A percentile compares a stretch with the other conserved stretches of the same genome.
Conservation (phyloP, 2,329 filamentous ascomycete genomes). For the Plenodomus tracheiphilus region DNA sequence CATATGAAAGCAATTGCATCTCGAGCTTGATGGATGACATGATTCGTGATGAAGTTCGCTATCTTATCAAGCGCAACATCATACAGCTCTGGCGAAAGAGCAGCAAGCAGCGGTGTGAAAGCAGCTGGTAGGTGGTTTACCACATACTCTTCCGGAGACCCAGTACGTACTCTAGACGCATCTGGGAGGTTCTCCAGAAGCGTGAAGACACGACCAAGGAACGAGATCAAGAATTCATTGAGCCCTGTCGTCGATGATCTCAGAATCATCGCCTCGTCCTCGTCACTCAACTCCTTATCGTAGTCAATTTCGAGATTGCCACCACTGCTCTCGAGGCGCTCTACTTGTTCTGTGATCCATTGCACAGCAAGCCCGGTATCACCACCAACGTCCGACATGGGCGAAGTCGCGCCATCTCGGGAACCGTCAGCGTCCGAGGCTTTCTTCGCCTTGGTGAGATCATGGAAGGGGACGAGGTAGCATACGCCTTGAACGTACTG, state of each 20-base stretch:
- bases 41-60: slow-evolving; percentile 84
- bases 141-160: slow-evolving; percentile 93
- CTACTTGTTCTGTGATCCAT: slow-evolving; percentile 94
- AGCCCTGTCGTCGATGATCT: slow-evolving; percentile 94
- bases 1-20: slow-evolving; percentile 99
- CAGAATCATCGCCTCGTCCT: slow-evolving; percentile 84
- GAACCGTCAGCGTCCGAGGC: slow-evolving; percentile 11
- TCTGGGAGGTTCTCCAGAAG: slow-evolving; percentile 94
- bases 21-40: slow-evolving; percentile 94
- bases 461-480: slow-evolving; percentile 91
- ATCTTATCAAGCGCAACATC: slow-evolving; percentile 92
- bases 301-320: slow-evolving; percentile 87
- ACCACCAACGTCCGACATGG: slow-evolving; percentile 39
- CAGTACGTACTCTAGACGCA: slow-evolving; percentile 80
- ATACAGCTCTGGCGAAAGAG: slow-evolving; percentile 89
- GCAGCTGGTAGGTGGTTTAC: slow-evolving; percentile 94
- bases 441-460: slow-evolving; percentile 66
- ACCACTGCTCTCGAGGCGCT: slow-evolving; percentile 87
- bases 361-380: slow-evolving; percentile 71
- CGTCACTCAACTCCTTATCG: slow-evolving; percentile 75
- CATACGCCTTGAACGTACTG: slow-evolving; percentile 95
- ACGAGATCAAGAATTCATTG: slow-evolving; percentile 86
- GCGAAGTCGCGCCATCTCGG: slow-evolving; percentile 34
- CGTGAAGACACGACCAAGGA: slow-evolving; percentile 93
- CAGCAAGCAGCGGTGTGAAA: slow-evolving; percentile 85